Percentiles rank a stretch among this genome's conserved stretches.
Conservation (phyloP, 164 flowering plant species). For the Piper longum region DNA sequence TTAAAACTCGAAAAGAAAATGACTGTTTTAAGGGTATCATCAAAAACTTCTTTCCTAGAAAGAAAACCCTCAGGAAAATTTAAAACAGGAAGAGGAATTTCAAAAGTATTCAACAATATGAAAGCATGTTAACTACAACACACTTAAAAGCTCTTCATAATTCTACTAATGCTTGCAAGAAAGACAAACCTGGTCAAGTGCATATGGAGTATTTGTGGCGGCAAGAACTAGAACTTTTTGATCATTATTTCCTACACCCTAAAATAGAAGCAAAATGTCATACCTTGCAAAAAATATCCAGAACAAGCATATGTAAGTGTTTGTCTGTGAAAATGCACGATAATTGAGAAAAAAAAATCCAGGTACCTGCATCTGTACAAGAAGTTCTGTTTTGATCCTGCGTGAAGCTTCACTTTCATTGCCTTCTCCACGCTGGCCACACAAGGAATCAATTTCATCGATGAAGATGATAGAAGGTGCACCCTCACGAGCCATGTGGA, state of each 20-base stretch:
- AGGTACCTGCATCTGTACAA: slow-evolving; percentile 98
- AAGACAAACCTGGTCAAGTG: slow-evolving; percentile 75
- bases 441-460: slow-evolving; percentile 95
- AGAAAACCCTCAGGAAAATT: not conserved
- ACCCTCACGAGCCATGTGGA: slow-evolving; percentile 97
- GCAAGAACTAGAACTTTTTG: slow-evolving; percentile 98
- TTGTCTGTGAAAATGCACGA: not conserved
- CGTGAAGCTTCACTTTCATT: slow-evolving; percentile 99
- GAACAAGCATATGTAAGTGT: not conserved
- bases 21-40: too few relatives aligned
- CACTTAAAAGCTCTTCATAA: not conserved
- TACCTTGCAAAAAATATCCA: not conserved
- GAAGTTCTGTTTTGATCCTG: slow-evolving; percentile 94
- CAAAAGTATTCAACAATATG: not conserved
- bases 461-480: slow-evolving; percentile 89
- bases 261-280: slow-evolving; percentile 5
- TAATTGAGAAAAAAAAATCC: not conserved
- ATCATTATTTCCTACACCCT: slow-evolving; percentile 96
- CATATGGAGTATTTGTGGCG: slow-evolving; percentile 97
- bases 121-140: not conserved
- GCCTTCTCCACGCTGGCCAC: slow-evolving; percentile 95
- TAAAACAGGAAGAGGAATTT: not conserved
- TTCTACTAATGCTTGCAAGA: not conserved
- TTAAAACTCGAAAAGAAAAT: too few relatives aligned
- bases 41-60: too few relatives aligned